Base-by-base conservation (phyloP, 2,329 filamentous ascomycete genomes). In the Zymoseptoria passerinii region DNA sequence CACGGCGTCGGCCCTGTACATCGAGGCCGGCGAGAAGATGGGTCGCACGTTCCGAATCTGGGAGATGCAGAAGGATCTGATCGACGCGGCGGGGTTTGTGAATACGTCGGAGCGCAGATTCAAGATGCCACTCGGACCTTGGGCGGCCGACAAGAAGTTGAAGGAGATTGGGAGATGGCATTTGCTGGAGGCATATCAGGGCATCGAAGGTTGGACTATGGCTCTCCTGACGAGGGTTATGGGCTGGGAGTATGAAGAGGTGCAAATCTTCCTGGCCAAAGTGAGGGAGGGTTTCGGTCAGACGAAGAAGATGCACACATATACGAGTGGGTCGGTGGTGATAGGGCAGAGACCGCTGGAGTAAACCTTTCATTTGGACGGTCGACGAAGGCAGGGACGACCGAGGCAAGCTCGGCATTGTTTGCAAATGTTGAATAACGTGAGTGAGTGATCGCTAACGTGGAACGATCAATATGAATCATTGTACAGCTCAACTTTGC, bases 261-360 rank as follows among this genome's bases (percentile, higher is more conserved):
- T 76, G 10, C 71, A 76, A 54, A 74, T 76, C 18, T 76, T 75
- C 55, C 68, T 77, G 19, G 73, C 75, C 2, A 68, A 73, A 44
- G 69, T 77, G 8, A 65, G 75, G 50, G 73, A 73, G 55, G 66
- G 35, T 44, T 16, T 44, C 5, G 16, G 35, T 16, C 35, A 44
- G 35, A 44, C 35, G 35, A 73, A 4, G 50, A 53, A 53, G 10
- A 53, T 57, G 29, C 55, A 57, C 29, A 40, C 55, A 9, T 57
- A 57, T 13, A 57, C 55, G 9, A 40, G 55, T n/a, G 55, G 55
- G 16, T 48, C 50, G 23, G 52, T 57, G 28, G 55, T 57, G 28
- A 52, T 48, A 5, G 55, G 55, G 35, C 55, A 57, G 55, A 57
- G 52, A 29, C 55, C 55, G 35, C 35, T 57, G 54, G n/a, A 55